These are phyloP conservation scores for Tricholoma furcatifolium DNA, from an alignment of 768 basidiomycete genomes.

Conservation along the genomic window DNA sequence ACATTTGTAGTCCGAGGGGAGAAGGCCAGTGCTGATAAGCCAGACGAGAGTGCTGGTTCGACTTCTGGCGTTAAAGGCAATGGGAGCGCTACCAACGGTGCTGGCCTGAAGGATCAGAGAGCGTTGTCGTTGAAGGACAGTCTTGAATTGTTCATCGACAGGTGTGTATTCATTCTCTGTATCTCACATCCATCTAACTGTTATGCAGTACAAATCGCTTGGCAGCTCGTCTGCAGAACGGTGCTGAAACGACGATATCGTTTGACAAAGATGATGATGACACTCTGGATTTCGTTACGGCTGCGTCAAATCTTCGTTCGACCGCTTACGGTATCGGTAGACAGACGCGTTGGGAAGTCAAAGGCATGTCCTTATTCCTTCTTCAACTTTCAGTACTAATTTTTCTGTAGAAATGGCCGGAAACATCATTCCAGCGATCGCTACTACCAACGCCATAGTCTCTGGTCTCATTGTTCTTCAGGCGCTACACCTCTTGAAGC, in stretches of 20 bases:
- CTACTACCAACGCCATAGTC: constrained; percentile 97
- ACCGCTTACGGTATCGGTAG: constrained; percentile 84
- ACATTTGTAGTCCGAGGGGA: constrained; percentile 48
- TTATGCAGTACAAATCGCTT: constrained; percentile 72
- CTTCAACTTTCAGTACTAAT: not conserved
- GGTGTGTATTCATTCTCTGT: constrained; percentile 40
- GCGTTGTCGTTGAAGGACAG: constrained; percentile 78
- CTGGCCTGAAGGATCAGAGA: constrained; percentile 78
- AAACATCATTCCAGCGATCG: constrained; percentile 99
- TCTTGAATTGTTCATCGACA: constrained; percentile 78
- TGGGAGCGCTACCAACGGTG: constrained; percentile 27
- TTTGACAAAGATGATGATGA: constrained; percentile 99
- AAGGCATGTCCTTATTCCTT: constrained; percentile 54
- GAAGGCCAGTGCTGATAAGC: constrained; percentile 11
- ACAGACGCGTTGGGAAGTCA: constrained; percentile 96
- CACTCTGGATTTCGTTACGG: constrained; percentile 94
- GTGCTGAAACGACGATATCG: constrained; percentile 64
- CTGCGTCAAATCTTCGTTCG: constrained; percentile 90
- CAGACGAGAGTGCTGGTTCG: constrained; percentile 1
- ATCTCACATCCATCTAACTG: not conserved
- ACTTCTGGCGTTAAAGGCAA: constrained; percentile 9
- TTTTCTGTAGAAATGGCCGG: constrained; percentile 87
- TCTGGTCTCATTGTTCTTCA: constrained; percentile 94
- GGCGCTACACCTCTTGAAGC: constrained; percentile 79
- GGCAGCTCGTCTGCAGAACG: constrained; percentile 60